These are phyloP conservation scores for Prunus mongolica DNA, from an alignment of 306 rosid species.

Conservation along the genomic window DNA sequence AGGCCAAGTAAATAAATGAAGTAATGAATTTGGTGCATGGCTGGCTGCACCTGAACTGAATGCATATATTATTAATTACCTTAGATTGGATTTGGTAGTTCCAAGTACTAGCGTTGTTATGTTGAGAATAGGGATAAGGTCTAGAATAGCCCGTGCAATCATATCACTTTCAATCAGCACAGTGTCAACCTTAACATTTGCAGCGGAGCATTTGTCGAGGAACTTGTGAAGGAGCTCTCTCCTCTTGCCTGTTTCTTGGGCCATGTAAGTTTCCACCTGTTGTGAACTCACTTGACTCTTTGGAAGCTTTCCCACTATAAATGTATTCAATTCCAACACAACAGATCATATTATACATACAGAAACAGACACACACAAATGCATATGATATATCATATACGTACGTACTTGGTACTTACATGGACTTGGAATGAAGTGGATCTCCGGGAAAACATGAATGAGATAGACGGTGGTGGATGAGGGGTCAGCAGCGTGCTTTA, in stretches of 20 bases:
- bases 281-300: conserved; percentile 62
- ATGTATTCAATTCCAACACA: neutral
- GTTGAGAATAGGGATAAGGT: conserved; percentile 62
- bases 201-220: conserved; percentile 52
- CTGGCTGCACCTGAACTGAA: too few species aligned
- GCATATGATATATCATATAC: too few species aligned
- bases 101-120: conserved; percentile 62
- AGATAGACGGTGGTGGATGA: conserved; percentile 45
- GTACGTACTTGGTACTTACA: conserved; percentile 33
- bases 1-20: too few species aligned
- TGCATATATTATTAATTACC: conserved; percentile 32
- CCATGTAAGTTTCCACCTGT: conserved; percentile 57
- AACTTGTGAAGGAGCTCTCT: conserved; percentile 61
- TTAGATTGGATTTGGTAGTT: conserved; percentile 49
- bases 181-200: conserved; percentile 59
- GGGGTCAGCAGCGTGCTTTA: conserved; percentile 34
- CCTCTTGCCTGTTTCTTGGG: conserved; percentile 70
- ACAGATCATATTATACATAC: too few species aligned
- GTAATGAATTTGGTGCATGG: neutral
- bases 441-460: conserved; percentile 64
- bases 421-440: conserved; percentile 61
- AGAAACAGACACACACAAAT: too few species aligned
- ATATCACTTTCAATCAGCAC: conserved; percentile 69
- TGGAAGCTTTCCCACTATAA: conserved; percentile 76
- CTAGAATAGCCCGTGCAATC: conserved; percentile 59